A percentile compares a stretch with the other conserved stretches of the same genome.
Evolutionary conservation across 2,329 filamentous ascomycete species (phyloP).

Genomic region (Dothistroma pini): DNA sequence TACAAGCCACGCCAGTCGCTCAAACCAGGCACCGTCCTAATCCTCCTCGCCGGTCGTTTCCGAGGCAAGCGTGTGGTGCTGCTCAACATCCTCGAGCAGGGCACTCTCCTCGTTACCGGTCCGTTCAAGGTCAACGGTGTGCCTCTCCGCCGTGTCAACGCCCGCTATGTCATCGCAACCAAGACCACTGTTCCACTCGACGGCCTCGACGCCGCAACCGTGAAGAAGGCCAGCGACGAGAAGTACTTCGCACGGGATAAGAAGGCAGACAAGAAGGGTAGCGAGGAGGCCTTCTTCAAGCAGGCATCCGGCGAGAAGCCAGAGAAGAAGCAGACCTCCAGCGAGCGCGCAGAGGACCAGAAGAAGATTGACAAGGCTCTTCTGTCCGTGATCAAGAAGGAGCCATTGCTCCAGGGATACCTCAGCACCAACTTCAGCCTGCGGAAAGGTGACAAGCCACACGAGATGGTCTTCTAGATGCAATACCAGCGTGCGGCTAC

Average conservation of each 20-base stretch:
- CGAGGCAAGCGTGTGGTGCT: conserved; percentile 99
- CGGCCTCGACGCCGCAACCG: conserved; percentile 67
- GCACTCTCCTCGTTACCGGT: conserved; percentile 97
- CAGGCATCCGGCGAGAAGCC: conserved; percentile 80
- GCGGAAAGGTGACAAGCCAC: conserved; percentile 98
- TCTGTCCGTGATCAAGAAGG: conserved; percentile 96
- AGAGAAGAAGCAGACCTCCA: conserved; percentile 96
- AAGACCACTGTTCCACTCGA: conserved; percentile 79
- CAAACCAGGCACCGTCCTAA: conserved; percentile 92
- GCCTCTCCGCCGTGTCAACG: conserved; percentile 87
- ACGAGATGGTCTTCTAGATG: conserved; percentile 98
- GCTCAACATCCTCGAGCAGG: conserved; percentile 95
- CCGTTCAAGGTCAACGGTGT: conserved; percentile 99
- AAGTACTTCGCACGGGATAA: conserved; percentile 99
- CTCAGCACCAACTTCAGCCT: conserved; percentile 95
- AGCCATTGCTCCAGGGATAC: conserved; percentile 89
- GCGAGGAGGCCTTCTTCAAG: conserved; percentile 98
- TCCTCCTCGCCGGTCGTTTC: conserved; percentile 99
- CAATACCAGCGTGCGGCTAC: conserved; percentile 8
- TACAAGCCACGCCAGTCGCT: conserved; percentile 85
- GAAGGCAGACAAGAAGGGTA: conserved; percentile 83
- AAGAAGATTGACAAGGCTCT: conserved; percentile 98
- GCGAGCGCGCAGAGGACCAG: conserved; percentile 91
- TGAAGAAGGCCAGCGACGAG: conserved; percentile 74
- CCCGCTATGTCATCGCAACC: conserved; percentile 90